These are phyloP conservation scores for Eutrema japonicum DNA, from an alignment of 345 rosid genomes.

Conservation along the genomic window DNA sequence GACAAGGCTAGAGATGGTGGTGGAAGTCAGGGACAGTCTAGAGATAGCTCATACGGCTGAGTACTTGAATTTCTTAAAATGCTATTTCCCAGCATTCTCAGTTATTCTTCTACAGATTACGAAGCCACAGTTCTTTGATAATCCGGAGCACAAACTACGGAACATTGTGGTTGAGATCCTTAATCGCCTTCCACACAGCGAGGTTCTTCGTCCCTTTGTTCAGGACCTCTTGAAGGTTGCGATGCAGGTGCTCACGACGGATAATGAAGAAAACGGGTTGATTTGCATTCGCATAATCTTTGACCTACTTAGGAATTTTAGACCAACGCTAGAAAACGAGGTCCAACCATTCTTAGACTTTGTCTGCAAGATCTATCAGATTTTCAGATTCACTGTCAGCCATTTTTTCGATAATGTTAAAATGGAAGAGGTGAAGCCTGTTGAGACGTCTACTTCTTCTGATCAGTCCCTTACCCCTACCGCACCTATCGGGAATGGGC, in stretches of 20 bases:
- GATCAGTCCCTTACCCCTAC: conserved; percentile 65
- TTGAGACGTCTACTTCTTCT: conserved; percentile 69
- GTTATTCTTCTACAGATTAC: conserved; percentile 73
- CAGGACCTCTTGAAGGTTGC: conserved; percentile 96
- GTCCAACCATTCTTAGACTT: conserved; percentile 96
- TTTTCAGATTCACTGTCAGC: conserved; percentile 75
- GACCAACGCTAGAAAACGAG: conserved; percentile 89
- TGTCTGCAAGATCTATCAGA: conserved; percentile 94
- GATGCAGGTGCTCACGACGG: conserved; percentile 94
- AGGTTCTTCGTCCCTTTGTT: conserved; percentile 98
- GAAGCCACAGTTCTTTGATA: conserved; percentile 79
- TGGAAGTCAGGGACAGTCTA: conserved; percentile 95
- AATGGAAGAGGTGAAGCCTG: conserved; percentile 77
- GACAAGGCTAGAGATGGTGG: conserved; percentile 81
- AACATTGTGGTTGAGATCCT: conserved; percentile 94
- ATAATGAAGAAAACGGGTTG: conserved; percentile 95
- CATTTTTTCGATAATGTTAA: conserved; percentile 82
- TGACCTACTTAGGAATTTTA: conserved; percentile 91
- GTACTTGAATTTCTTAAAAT: conserved; percentile 89
- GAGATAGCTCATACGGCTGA: conserved; percentile 99
- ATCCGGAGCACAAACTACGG: conserved; percentile 87
- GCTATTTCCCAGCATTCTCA: conserved; percentile 94
- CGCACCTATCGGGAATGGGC: conserved; percentile 64
- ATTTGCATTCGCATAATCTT: conserved; percentile 95
- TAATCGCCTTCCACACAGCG: conserved; percentile 93